Base-by-base conservation (phyloP, 331 rosid genomes). In the Malus hybrid region DNA sequence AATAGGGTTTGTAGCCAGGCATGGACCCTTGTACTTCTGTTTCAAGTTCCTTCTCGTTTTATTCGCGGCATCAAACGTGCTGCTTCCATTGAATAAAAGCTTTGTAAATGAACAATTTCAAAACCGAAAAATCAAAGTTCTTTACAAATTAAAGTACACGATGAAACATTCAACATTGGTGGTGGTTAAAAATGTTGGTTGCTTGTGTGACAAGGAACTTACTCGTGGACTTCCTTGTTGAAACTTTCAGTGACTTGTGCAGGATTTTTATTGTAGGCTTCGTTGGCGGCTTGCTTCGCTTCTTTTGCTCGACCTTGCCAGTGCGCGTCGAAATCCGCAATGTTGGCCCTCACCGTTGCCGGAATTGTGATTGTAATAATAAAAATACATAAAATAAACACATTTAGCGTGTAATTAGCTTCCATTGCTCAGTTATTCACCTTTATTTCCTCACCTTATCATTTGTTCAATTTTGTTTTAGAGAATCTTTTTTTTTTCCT, bases 271-370 rank as follows among this genome's bases (percentile, higher is more conserved):
- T 67, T 34, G 75, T 70, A 82, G 76, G 86, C 85, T 1, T 42
- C 12, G 0, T 2, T 31, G 56, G 85, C 68, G 0, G 66, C 71
- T 19, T 68, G 39, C 69, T 67, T 62, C 56, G 89, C 87, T 20
- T 81, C 86, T 56, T 22, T 16, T 3, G 82, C 71, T 67, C 91
- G 79, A 24, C 67, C 7, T 62, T 73, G 62, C 90, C 93, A 86
- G 0, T 33, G 71, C 65, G 67, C 76, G 46, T 86, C 89, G 16
- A 74, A 77, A 22, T 81, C 66, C 15, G 42, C 84, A 63, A 80
- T 86, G 34, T 80, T 69, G 34, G 84, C 89, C 8, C 34, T 70
- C 12, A 83, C 36, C 13, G 65, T 64, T 28, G 66, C 65, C 16
- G 86, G 86, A 34, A 84, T 24, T 61, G 59, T 19, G 18, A 60